Base-by-base conservation (phyloP, 345 rosid species). In the Gossypium mustelinum region DNA sequence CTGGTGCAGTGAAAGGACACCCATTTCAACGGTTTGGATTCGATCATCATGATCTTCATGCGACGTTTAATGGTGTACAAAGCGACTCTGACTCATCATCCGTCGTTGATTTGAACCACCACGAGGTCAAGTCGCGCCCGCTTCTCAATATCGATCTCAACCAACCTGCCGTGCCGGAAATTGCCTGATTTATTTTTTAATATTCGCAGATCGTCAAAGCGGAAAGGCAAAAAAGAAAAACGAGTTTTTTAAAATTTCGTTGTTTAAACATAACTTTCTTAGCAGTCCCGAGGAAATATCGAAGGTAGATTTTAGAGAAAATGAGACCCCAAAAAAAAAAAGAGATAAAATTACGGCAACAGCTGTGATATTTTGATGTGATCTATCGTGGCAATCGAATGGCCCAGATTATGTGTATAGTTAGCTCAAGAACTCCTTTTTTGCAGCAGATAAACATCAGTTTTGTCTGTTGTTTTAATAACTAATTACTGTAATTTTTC, bases 1-100 rank as follows among this genome's bases (percentile, higher is more conserved):
- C 79, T 2, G 79, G 66, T 12, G 76, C 74, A n/a, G 69, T 58
- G 74, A 81, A 78, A 80, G 81, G 74, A 22, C 85, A 80, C 8
- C 81, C 55, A 51, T 79, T 62, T 65, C 81, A 82, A 14, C 76
- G 80, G 80, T 27, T 77, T 79, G 29, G 82, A 59, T 77, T 79
- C 56, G 81, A 79, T 73, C 75, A 54, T 20, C 75, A 59, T 50
- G 65, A 74, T 64, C 50, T 56, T 34, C 82, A 68, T n/a, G 68
- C 75, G 43, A 67, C 74, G 65, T 73, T 63, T 8, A 68, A 60
- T 62, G 82, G 85, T 17, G 76, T 56, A 25, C 85, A 75, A 60
- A 86, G 91, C 78, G 94, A 84, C 55, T 89, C 94, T 1, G 94
- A 93, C 50, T 88, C 97, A 4, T 87, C 89, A 11, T 82, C 88